Evolutionary conservation across 1,284 basidiomycete species (phyloP).

Genomic region (Moesziomyces sp.): DNA sequence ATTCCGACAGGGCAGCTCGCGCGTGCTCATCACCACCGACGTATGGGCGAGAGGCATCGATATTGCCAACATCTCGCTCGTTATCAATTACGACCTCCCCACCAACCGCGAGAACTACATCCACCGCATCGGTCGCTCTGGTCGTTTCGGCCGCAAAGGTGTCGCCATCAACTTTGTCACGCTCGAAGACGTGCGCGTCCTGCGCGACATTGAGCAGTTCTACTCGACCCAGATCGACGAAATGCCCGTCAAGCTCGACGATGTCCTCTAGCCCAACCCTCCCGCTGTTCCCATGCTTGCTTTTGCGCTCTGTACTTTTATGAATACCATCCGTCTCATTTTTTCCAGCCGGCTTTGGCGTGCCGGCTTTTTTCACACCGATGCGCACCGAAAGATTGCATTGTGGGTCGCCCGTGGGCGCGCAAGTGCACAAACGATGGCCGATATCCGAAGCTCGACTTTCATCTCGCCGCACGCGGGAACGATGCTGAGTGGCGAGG

Average conservation of each 20-base stretch:
- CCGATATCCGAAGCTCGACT: too few species aligned
- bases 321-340: background rate
- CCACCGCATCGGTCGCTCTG: constrained; percentile 94
- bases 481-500: too few species aligned
- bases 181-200: constrained; percentile 74
- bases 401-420: too few species aligned
- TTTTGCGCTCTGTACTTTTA: constrained; percentile 18
- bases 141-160: constrained; percentile 93
- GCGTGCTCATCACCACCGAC: constrained; percentile 72
- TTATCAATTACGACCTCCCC: constrained; percentile 97
- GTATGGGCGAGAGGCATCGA: constrained; percentile 99
- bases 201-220: constrained; percentile 65
- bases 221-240: constrained; percentile 66
- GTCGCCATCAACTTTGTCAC: constrained; percentile 73
- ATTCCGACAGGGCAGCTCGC: constrained; percentile 85
- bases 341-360: background rate
- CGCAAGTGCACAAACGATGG: too few species aligned
- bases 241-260: constrained; percentile 68
- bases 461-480: too few species aligned
- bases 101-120: constrained; percentile 86
- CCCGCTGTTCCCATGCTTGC: background rate
- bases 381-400: too few species aligned
- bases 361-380: too few species aligned
- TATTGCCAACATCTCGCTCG: constrained; percentile 96
- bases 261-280: constrained; percentile 51